A percentile compares a stretch with the other conserved stretches of the same genome.
These are phyloP conservation scores for Citrus glauca DNA, from an alignment of 345 rosid genomes.

Conservation along the genomic window DNA sequence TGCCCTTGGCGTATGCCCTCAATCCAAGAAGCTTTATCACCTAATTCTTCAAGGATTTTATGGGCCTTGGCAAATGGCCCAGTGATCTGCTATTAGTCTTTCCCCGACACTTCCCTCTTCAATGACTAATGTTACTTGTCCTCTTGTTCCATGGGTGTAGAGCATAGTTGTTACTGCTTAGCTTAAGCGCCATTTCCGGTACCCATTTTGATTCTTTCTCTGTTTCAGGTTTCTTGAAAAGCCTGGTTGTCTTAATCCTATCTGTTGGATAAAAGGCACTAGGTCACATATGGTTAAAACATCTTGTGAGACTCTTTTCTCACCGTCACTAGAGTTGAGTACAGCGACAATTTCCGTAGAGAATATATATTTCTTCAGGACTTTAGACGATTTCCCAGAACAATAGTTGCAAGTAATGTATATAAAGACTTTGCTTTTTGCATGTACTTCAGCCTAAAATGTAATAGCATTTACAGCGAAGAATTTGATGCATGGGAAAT, in stretches of 20 bases:
- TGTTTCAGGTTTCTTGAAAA: slow-evolving; percentile 46
- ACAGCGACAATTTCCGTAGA: neutral
- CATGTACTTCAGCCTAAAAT: neutral
- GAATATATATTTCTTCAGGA: slow-evolving; percentile 1
- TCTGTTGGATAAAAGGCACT: slow-evolving; percentile 62
- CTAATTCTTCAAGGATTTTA: neutral
- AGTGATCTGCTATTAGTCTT: slow-evolving; percentile 35
- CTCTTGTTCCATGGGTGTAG: slow-evolving; percentile 53
- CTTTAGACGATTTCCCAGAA: neutral
- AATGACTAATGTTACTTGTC: slow-evolving; percentile 29
- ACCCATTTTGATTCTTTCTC: slow-evolving; percentile 41
- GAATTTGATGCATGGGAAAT: too few species aligned
- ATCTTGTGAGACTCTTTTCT: slow-evolving; percentile 8
- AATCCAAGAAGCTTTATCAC: neutral
- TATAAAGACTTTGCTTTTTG: neutral
- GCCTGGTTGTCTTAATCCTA: slow-evolving; percentile 49
- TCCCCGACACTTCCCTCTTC: slow-evolving; percentile 43
- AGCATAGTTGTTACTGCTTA: slow-evolving; percentile 31
- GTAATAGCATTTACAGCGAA: neutral
- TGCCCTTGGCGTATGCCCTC: neutral
- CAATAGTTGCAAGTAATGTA: neutral
- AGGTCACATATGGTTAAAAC: slow-evolving; percentile 29
- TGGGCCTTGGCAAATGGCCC: slow-evolving; percentile 31
- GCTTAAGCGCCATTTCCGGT: slow-evolving; percentile 20
- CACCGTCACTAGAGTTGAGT: slow-evolving; percentile 9